Percentiles rank a stretch among this genome's conserved stretches.
phyloP scores from a whole-genome alignment of 148 eudicot genomes.

The Heliosperma pusillum region DNA sequence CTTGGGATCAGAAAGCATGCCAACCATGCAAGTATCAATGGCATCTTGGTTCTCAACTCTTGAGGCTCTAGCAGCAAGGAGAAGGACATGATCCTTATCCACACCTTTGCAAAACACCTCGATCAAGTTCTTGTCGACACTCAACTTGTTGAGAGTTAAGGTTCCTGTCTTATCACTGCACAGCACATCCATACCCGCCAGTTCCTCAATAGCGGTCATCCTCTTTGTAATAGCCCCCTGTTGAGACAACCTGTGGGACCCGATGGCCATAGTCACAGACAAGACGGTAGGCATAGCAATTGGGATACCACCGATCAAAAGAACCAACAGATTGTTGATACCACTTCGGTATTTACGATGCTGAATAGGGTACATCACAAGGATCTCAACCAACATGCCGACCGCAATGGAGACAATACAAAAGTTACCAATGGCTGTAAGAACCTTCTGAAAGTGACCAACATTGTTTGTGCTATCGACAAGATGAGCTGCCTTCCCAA shows the following conservation, averaged over 20 bases:
- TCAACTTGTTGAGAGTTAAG: constrained; percentile 82
- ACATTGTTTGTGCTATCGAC: constrained; percentile 99
- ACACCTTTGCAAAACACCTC: constrained; percentile 84
- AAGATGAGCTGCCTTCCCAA: constrained; percentile 95
- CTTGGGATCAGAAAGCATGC: constrained; percentile 94
- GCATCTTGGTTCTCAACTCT: constrained; percentile 96
- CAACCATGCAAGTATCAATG: constrained; percentile 89
- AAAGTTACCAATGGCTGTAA: constrained; percentile 89
- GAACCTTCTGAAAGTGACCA: constrained; percentile 94
- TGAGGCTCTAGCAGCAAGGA: constrained; percentile 90
- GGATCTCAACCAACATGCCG: constrained; percentile 77
- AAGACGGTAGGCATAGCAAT: constrained; percentile 98
- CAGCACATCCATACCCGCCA: constrained; percentile 99
- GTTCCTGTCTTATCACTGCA: constrained; percentile 99
- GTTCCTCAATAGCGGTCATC: constrained; percentile 98
- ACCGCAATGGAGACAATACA: constrained; percentile 86
- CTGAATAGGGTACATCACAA: constrained; percentile 98
- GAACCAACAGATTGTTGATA: constrained; percentile 86
- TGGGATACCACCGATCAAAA: constrained; percentile 95
- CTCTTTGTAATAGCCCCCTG: constrained; percentile 99
- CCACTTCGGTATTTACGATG: constrained; percentile 68
- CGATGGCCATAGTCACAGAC: constrained; percentile 98
- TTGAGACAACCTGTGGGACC: constrained; percentile 88
- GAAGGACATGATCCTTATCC: constrained; percentile 73
- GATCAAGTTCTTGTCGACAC: constrained; percentile 84